phyloP scores from a whole-genome alignment of 1,139 yeast species.

The Protomyces inundatus region DNA sequence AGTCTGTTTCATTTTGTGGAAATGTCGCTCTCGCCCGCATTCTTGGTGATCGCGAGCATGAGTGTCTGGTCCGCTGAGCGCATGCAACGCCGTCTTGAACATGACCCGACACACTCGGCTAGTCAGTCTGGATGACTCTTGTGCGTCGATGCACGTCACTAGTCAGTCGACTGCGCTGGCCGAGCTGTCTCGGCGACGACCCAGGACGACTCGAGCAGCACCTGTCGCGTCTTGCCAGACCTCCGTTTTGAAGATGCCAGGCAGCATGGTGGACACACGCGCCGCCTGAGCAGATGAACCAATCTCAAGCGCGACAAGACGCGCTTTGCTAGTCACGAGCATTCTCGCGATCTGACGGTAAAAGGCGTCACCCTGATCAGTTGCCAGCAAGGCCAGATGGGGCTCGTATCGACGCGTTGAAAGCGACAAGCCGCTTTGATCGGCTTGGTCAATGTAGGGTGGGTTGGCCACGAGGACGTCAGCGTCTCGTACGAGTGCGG shows the following conservation, averaged over 20 bases:
- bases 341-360: slow-evolving; percentile 2
- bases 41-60: too few relatives aligned
- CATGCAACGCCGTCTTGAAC: too few relatives aligned
- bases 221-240: slow-evolving; percentile 24
- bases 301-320: slow-evolving; percentile 14
- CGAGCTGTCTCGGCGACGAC: not conserved
- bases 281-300: slow-evolving; percentile 10
- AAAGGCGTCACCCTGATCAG: slow-evolving; percentile 10
- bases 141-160: too few relatives aligned
- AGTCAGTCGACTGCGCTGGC: too few relatives aligned
- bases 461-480: slow-evolving; percentile 78
- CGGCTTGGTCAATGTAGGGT: slow-evolving; percentile 64
- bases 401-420: slow-evolving; percentile 78
- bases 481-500: slow-evolving; percentile 29
- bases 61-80: too few relatives aligned
- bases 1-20: too few relatives aligned
- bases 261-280: slow-evolving; percentile 1
- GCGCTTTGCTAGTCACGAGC: not conserved
- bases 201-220: slow-evolving; percentile 6
- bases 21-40: too few relatives aligned
- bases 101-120: too few relatives aligned
- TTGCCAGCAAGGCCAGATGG: slow-evolving; percentile 46
- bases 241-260: not conserved
- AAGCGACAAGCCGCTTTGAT: slow-evolving; percentile 46
- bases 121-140: too few relatives aligned